These are phyloP conservation scores for Pulveroboletus sp. DNA, from an alignment of 768 basidiomycete species.

Conservation along the genomic window DNA sequence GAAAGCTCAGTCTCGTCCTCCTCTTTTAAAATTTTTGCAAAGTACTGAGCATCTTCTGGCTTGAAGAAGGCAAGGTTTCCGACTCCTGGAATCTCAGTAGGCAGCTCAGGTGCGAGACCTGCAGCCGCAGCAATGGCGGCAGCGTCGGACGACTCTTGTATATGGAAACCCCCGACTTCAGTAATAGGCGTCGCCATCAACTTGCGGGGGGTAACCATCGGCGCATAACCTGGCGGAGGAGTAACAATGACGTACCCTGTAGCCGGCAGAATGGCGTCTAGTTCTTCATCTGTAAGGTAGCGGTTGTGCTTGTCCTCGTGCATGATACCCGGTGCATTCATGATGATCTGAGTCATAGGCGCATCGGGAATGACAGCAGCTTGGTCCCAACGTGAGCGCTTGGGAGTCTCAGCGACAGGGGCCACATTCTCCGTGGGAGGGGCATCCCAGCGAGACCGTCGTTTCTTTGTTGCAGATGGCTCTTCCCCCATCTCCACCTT, in stretches of 20 bases:
- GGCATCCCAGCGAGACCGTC: slow-evolving; percentile 95
- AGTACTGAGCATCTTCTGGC: slow-evolving; percentile 96
- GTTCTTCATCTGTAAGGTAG: slow-evolving; percentile 94
- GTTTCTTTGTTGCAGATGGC: slow-evolving; percentile 78
- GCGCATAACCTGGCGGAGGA: slow-evolving; percentile 91
- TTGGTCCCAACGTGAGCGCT: slow-evolving; percentile 96
- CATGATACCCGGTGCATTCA: slow-evolving; percentile 78
- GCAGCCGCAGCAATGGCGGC: slow-evolving; percentile 85
- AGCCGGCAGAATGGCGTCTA: slow-evolving; percentile 82
- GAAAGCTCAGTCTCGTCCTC: slow-evolving; percentile 91
- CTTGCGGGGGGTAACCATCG: slow-evolving; percentile 60
- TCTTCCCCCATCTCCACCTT: slow-evolving; percentile 67
- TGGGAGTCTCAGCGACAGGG: slow-evolving; percentile 61
- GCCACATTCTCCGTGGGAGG: slow-evolving; percentile 64
- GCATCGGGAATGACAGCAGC: slow-evolving; percentile 69
- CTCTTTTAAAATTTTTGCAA: slow-evolving; percentile 91
- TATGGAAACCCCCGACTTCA: slow-evolving; percentile 84
- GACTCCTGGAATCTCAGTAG: slow-evolving; percentile 97
- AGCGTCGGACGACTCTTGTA: slow-evolving; percentile 91
- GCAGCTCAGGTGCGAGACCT: slow-evolving; percentile 87
- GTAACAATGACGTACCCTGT: slow-evolving; percentile 88
- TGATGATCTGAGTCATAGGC: slow-evolving; percentile 77
- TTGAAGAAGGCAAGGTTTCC: slow-evolving; percentile 98
- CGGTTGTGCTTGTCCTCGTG: slow-evolving; percentile 95
- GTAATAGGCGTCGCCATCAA: slow-evolving; percentile 53